Conservation (phyloP, 257 asterid genomes). For the Solanum paucissectum region DNA sequence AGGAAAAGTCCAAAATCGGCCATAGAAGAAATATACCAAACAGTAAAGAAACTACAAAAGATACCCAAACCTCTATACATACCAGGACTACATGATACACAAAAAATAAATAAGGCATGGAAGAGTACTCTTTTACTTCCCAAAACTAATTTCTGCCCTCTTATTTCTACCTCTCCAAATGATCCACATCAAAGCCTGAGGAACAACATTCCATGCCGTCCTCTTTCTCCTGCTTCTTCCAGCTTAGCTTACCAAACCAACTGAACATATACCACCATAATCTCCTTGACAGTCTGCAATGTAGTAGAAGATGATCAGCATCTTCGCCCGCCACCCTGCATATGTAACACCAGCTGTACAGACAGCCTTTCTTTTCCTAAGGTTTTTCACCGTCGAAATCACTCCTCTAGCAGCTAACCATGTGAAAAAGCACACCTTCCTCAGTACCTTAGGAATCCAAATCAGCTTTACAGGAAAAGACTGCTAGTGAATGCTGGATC, state of each 20-base stretch:
- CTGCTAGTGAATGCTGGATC: background rate
- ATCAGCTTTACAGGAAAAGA: background rate
- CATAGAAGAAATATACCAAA: background rate
- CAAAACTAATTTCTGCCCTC: background rate
- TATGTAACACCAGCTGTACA: background rate
- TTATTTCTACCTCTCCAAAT: background rate
- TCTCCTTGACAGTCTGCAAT: background rate
- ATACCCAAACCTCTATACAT: background rate
- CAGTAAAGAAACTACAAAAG: background rate
- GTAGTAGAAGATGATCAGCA: background rate
- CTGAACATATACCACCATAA: background rate
- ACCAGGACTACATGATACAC: background rate
- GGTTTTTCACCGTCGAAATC: background rate
- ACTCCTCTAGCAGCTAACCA: background rate
- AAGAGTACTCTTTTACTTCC: background rate
- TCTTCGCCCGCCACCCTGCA: background rate
- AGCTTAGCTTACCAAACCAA: background rate
- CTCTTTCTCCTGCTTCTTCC: background rate
- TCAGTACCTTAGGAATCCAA: background rate
- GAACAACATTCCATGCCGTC: background rate
- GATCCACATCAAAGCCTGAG: background rate
- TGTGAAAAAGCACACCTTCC: background rate
- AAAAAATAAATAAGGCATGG: background rate
- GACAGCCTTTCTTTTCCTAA: background rate
- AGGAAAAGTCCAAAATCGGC: background rate